Conservation (phyloP, 225 moss, liverwort and hornwort genomes). For the Pseudisothecium myosuroides region DNA sequence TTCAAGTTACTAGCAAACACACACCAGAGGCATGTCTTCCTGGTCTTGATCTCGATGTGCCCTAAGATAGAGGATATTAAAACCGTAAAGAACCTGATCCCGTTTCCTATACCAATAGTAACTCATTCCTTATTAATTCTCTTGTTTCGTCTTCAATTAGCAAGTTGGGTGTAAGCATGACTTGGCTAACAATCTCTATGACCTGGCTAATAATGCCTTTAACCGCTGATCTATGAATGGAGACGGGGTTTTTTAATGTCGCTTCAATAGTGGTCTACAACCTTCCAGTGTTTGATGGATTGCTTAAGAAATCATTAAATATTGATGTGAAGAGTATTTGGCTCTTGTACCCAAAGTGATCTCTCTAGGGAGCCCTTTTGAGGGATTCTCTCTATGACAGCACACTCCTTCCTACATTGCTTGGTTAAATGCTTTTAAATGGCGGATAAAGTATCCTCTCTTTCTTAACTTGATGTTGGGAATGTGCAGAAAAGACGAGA, state of each 20-base stretch:
- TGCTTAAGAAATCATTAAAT: background rate
- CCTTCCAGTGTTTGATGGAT: background rate
- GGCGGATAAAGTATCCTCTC: background rate
- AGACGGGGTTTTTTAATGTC: background rate
- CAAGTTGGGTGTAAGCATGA: background rate
- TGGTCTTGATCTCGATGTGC: background rate
- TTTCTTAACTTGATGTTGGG: background rate
- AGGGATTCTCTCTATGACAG: background rate
- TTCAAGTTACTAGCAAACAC: background rate
- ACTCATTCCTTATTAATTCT: background rate
- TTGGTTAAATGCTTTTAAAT: background rate
- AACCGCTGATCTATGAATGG: background rate
- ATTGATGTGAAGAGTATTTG: background rate
- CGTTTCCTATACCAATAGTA: background rate
- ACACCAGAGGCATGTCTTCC: background rate
- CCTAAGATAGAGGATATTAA: background rate
- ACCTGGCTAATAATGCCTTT: background rate
- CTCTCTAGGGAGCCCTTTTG: background rate
- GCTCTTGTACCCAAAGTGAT: background rate
- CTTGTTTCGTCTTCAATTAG: background rate
- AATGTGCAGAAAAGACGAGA: conserved; percentile 43
- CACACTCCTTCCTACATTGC: background rate
- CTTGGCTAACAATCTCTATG: background rate
- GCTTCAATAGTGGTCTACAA: background rate
- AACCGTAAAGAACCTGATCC: background rate